These are phyloP conservation scores for Hibiscus trionum DNA, from an alignment of 345 rosid species.

Conservation along the genomic window DNA sequence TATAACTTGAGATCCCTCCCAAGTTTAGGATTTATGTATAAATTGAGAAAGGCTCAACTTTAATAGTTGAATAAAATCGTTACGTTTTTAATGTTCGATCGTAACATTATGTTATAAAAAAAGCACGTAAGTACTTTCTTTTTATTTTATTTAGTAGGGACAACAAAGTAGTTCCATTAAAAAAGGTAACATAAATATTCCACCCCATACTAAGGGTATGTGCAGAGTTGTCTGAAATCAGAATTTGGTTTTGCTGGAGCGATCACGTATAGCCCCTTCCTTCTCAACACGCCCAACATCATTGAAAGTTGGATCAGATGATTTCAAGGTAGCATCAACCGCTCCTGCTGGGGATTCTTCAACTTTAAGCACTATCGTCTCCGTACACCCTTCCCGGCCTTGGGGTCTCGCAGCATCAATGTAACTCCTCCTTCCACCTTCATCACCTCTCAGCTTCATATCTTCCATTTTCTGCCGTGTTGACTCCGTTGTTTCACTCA, in stretches of 20 bases:
- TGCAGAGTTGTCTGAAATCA: not conserved
- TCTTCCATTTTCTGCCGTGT: constrained; percentile 48
- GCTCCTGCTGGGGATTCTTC: constrained; percentile 4
- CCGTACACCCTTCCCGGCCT: constrained; percentile 7
- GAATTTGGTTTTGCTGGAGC: not conserved
- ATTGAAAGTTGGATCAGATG: constrained; percentile 53
- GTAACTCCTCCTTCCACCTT: not conserved
- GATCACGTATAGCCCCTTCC: not conserved
- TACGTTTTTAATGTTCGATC: no score
- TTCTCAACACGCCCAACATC: constrained; percentile 34
- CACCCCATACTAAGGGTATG: not conserved
- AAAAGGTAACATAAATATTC: no score
- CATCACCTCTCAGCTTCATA: constrained; percentile 28
- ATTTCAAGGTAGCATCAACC: constrained; percentile 19
- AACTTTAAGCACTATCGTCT: constrained; percentile 1
- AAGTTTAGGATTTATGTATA: no score
- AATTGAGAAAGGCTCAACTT: no score
- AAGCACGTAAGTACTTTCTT: no score
- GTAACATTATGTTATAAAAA: no score
- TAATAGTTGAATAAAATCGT: no score
- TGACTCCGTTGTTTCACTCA: constrained; percentile 40
- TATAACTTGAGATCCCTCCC: no score
- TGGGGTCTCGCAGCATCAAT: not conserved
- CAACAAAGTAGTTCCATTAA: no score
- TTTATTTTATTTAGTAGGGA: no score